Evolutionary conservation across 805 yeast species (phyloP), one percentile per base, ranked within the genome.

Genomic region (Cyberlindnera mycetangii): DNA sequence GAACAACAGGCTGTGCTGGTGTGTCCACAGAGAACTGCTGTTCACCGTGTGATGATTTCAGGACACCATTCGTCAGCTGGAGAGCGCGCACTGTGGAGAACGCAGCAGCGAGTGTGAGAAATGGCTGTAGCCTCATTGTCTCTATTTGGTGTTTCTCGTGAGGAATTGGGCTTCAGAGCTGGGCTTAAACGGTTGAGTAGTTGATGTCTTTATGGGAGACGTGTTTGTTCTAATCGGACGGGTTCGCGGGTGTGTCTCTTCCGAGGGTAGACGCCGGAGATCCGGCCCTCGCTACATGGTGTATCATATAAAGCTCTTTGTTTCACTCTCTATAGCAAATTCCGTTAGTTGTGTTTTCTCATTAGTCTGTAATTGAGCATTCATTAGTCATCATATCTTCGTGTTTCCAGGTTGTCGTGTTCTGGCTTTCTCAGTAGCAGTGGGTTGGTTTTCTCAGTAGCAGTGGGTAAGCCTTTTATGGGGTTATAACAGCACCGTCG

Each of bases 1-100:
- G 52, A 17, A 37, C 35, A 18, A 55, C 42, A 5, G 60, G 38
- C 6, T 22, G 17, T 9, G 48, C 32, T 35, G 49, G 49, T 16
- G 42, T 15, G 12, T 44, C 42, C 17, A 30, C 11, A 12, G 43
- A 3, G 42, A 54, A 54, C 33, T 32, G 37, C 15, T 36, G 45
- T 18, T 47, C 47, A 12, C 47, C 49, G 17, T 39, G 31, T 11
- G 52, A 25, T n/a, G 50, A 41, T 37, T 41, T 50, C 19, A 50
- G 37, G 25, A 38, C 50, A 21, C 58, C 58, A 14, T 49, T 50
- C 19, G 47, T 14, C 38, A 54, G 41, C 41, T 52, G 44, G 12
- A 54, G 48, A 3, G 51, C 56, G n/a, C 47, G 37, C 15, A 48
- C 44, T 2, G 49, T 27, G 4, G 49, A 32, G 6, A 43, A 27